These are phyloP conservation scores for Lactarius akahatsu DNA, from an alignment of 768 basidiomycete species.

Conservation along the genomic window DNA sequence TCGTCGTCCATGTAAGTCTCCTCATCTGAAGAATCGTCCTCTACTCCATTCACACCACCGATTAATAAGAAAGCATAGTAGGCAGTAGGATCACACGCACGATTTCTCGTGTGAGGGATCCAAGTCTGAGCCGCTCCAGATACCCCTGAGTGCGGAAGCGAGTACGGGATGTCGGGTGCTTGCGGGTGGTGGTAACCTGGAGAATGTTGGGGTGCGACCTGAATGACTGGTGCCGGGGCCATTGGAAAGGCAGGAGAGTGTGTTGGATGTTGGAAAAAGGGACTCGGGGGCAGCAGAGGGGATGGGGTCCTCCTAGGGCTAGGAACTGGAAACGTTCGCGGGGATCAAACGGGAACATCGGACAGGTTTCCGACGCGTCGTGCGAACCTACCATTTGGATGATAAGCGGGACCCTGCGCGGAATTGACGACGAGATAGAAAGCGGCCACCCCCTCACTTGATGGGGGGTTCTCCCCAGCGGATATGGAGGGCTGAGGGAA, in stretches of 20 bases:
- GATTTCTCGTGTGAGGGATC: background rate
- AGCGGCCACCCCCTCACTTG: background rate
- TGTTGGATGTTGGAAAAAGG: background rate
- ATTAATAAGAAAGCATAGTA: background rate
- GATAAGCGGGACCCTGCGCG: background rate
- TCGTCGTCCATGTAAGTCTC: background rate
- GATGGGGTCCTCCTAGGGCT: background rate
- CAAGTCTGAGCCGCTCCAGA: background rate
- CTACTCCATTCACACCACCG: background rate
- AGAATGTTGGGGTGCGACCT: background rate
- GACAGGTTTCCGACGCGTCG: background rate
- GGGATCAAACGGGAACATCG: background rate
- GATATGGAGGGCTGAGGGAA: background rate
- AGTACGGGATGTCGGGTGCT: background rate
- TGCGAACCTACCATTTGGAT: background rate
- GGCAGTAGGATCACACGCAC: background rate
- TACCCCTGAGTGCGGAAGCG: background rate
- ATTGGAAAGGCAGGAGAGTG: background rate
- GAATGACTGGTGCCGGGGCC: background rate
- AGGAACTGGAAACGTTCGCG: background rate
- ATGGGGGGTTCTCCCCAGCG: background rate
- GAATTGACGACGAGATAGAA: background rate
- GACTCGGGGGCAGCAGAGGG: background rate
- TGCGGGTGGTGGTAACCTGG: background rate
- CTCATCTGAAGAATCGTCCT: background rate